These are phyloP conservation scores for Saccharomycopsis fibuligera DNA, from an alignment of 805 yeast species.

Conservation along the genomic window DNA sequence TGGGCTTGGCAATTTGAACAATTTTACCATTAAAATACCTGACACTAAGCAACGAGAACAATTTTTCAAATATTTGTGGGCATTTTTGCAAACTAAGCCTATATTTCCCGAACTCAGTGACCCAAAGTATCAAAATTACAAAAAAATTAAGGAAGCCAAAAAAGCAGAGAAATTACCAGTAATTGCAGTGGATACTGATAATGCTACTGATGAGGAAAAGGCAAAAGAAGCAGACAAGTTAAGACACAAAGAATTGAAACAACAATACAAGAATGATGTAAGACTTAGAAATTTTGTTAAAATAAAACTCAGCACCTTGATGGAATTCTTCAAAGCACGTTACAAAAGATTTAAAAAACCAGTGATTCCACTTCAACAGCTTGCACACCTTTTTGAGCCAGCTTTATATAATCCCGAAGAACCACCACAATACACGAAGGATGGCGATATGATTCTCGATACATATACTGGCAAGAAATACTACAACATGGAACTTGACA, in stretches of 20 bases:
- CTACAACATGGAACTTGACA: slow-evolving; percentile 87
- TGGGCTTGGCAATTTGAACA: slow-evolving; percentile 43
- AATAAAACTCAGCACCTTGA: slow-evolving; percentile 75
- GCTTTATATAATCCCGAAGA: slow-evolving; percentile 20
- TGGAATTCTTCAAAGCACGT: slow-evolving; percentile 83
- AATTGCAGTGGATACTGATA: slow-evolving; percentile 74
- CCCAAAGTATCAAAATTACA: slow-evolving; percentile 29
- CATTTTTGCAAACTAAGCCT: slow-evolving; percentile 62
- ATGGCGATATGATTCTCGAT: slow-evolving; percentile 77
- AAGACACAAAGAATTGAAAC: slow-evolving; percentile 40
- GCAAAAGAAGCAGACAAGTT: slow-evolving; percentile 26
- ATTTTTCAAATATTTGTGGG: slow-evolving; percentile 52
- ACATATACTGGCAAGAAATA: slow-evolving; percentile 63
- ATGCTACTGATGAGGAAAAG: slow-evolving; percentile 64
- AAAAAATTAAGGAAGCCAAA: slow-evolving; percentile 27
- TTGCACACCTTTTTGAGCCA: slow-evolving; percentile 76
- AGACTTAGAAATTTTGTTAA: slow-evolving; percentile 78
- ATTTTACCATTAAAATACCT: slow-evolving; percentile 42
- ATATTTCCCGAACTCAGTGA: slow-evolving; percentile 54
- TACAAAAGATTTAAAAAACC: slow-evolving; percentile 92
- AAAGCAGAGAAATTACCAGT: slow-evolving; percentile 53
- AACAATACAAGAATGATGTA: slow-evolving; percentile 61
- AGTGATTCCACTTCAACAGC: slow-evolving; percentile 66
- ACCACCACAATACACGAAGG: slow-evolving; percentile 41
- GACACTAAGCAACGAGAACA: slow-evolving; percentile 37